phyloP scores from a whole-genome alignment of 1,139 yeast genomes.

The Suhomyces yuchorum region DNA sequence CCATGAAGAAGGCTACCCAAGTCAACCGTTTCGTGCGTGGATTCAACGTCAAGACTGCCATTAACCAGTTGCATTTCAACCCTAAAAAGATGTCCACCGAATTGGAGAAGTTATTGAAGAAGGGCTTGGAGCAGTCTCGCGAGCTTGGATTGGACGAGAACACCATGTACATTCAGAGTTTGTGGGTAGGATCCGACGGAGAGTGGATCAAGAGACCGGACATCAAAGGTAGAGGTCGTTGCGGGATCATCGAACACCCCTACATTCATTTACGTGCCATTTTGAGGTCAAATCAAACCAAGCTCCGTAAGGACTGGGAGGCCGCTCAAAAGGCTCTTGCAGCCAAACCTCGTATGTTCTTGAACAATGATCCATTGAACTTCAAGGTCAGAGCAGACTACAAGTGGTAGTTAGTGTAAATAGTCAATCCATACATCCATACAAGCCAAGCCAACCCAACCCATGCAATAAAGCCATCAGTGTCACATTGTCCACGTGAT shows the following conservation, averaged over 20 bases:
- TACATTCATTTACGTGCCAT: slow-evolving; percentile 81
- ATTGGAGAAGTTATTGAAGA: slow-evolving; percentile 70
- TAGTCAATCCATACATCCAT: slow-evolving; percentile 5
- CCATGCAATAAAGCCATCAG: too few relatives aligned
- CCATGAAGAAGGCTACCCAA: slow-evolving; percentile 84
- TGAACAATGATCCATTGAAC: slow-evolving; percentile 50
- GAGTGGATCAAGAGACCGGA: slow-evolving; percentile 71
- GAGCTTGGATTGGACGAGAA: slow-evolving; percentile 60
- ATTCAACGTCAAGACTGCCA: slow-evolving; percentile 72
- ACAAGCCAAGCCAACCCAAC: too few relatives aligned
- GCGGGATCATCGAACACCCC: slow-evolving; percentile 75
- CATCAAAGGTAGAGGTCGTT: slow-evolving; percentile 87
- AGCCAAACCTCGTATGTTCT: slow-evolving; percentile 49
- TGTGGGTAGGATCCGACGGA: slow-evolving; percentile 95
- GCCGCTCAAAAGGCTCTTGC: slow-evolving; percentile 43
- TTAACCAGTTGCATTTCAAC: slow-evolving; percentile 90
- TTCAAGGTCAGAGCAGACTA: slow-evolving; percentile 46
- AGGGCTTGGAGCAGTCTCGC: slow-evolving; percentile 72
- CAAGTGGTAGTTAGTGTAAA: slow-evolving; percentile 38
- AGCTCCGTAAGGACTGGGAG: slow-evolving; percentile 63
- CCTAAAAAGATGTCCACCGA: slow-evolving; percentile 80
- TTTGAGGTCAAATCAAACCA: slow-evolving; percentile 65
- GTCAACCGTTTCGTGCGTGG: slow-evolving; percentile 77
- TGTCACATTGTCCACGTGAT: too few relatives aligned
- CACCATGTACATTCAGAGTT: slow-evolving; percentile 70